Base-by-base conservation (phyloP, 768 basidiomycete species). In the Boletus reticuloceps region DNA sequence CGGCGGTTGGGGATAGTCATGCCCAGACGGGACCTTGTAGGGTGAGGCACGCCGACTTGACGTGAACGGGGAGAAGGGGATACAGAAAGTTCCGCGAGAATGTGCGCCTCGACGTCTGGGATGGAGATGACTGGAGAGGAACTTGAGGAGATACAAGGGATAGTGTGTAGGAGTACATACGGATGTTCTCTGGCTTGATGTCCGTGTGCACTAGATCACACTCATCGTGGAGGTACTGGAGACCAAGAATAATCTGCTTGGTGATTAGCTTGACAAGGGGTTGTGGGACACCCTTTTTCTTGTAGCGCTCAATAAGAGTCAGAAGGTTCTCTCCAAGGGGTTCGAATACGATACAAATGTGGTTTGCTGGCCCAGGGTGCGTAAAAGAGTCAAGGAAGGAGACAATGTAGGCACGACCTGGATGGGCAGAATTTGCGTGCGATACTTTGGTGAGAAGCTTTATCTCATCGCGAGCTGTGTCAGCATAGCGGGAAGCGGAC, bases 381-480 rank as follows among this genome's bases (percentile, higher is more conserved):
- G 81, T 77, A 72, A 97, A 97, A 27, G 91, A 89, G 73, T 97
- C 94, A 56, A 96, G 84, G 63, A 95, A 91, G 12, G 90, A 86
- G 57, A 97, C 92, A 53, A 96, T 81, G 66, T 94, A 85, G 25
- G 80, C 74, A 52, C 88, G 80, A 53, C 94, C 94, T 16, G 83
- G 83, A 68, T 96, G 94, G 3, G 76, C 66, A n/a, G 84, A 87
- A 67, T 83, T 87, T 69, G 82, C 79, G 19, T 82, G 78, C 50
- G 82, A 77, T 6, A 95, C 88, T 60, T 85, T 85, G 58, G 85
- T 82, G 39, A 94, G 81, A 34, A 98, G 82, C 69, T 94, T 91
- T 71, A 98, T 98, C 75, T 98, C 96, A 70, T 98, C 96, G 48
- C 89, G 83, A 29, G 96, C 96, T 6, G 96, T 98, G 70, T 98